phyloP scores from a whole-genome alignment of 768 basidiomycete genomes.

The Tulasnella sp. region DNA sequence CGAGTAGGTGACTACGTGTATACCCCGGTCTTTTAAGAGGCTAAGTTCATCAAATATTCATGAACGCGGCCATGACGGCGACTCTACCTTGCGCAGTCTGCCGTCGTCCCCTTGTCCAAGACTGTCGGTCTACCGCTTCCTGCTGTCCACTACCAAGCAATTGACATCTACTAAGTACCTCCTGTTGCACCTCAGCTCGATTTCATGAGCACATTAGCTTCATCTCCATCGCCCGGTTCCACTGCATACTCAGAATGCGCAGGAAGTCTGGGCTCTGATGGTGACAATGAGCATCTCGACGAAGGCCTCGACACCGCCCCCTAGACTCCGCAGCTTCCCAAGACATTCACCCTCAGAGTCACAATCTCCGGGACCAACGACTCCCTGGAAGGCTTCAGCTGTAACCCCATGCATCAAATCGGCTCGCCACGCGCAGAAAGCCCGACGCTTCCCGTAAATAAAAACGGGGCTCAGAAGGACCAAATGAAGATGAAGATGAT shows the following conservation, averaged over 20 bases:
- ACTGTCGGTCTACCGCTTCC: not conserved
- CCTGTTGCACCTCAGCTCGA: not conserved
- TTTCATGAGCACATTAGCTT: not conserved
- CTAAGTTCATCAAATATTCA: too few relatives aligned
- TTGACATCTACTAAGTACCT: not conserved
- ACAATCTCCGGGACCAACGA: not conserved
- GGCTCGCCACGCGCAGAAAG: not conserved
- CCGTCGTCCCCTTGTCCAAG: too few relatives aligned
- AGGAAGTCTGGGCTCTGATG: not conserved
- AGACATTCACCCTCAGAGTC: slow-evolving; percentile 2
- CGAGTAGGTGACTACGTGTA: too few relatives aligned
- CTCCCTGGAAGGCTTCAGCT: not conserved
- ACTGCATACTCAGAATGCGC: slow-evolving; percentile 9
- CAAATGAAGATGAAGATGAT: too few relatives aligned
- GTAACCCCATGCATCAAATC: not conserved
- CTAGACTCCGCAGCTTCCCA: slow-evolving; percentile 1
- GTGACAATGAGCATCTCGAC: slow-evolving; percentile 5
- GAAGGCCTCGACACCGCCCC: slow-evolving; percentile 2
- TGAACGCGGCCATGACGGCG: too few relatives aligned
- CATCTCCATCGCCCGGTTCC: slow-evolving; percentile 1
- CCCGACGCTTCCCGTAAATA: too few relatives aligned
- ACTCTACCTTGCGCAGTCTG: too few relatives aligned
- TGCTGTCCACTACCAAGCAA: slow-evolving; percentile 8
- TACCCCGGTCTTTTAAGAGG: too few relatives aligned
- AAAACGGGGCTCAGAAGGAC: too few relatives aligned